Evolutionary conservation across 352 stramenopile species (phyloP).

Genomic region (Pythium guiyangense): DNA sequence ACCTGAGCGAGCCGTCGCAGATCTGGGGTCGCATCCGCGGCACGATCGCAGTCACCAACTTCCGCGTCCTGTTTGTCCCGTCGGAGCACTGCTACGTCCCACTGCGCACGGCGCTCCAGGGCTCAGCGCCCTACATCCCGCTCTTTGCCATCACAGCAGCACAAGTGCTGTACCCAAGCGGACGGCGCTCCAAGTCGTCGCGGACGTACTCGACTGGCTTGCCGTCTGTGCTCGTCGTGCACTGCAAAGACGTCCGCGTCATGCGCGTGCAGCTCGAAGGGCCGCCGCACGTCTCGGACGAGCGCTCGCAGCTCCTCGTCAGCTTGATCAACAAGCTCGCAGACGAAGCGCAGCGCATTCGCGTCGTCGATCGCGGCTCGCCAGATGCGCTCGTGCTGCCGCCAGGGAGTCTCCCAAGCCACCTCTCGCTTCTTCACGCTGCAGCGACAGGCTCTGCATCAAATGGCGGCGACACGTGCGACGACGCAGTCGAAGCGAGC

Average conservation of each 20-base stretch:
- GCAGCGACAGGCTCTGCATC: no score
- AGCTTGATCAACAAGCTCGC: slow-evolving; percentile 45
- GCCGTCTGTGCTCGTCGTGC: slow-evolving; percentile 51
- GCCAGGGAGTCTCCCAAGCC: not conserved
- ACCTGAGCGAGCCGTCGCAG: slow-evolving; percentile 48
- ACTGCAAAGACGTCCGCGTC: slow-evolving; percentile 75
- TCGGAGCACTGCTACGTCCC: slow-evolving; percentile 47
- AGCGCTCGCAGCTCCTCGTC: slow-evolving; percentile 40
- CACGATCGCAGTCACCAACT: slow-evolving; percentile 69
- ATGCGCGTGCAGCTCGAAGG: slow-evolving; percentile 70
- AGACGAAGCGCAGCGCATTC: slow-evolving; percentile 57
- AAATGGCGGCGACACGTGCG: not conserved
- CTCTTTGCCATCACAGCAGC: slow-evolving; percentile 66
- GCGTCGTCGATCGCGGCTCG: slow-evolving; percentile 18
- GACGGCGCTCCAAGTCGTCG: slow-evolving; percentile 47
- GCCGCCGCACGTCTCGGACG: slow-evolving; percentile 39
- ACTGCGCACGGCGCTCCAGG: slow-evolving; percentile 28
- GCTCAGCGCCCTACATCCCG: slow-evolving; percentile 59
- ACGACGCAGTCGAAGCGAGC: slow-evolving; percentile 6
- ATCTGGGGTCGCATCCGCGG: slow-evolving; percentile 65
- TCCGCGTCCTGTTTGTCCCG: slow-evolving; percentile 66
- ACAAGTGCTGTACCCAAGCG: slow-evolving; percentile 54
- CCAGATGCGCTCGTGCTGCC: not conserved
- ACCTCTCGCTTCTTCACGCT: slow-evolving; percentile 4
- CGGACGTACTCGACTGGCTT: slow-evolving; percentile 45